Evolutionary conservation across 1,139 yeast species (phyloP).

Genomic region (Yarrowia galli): DNA sequence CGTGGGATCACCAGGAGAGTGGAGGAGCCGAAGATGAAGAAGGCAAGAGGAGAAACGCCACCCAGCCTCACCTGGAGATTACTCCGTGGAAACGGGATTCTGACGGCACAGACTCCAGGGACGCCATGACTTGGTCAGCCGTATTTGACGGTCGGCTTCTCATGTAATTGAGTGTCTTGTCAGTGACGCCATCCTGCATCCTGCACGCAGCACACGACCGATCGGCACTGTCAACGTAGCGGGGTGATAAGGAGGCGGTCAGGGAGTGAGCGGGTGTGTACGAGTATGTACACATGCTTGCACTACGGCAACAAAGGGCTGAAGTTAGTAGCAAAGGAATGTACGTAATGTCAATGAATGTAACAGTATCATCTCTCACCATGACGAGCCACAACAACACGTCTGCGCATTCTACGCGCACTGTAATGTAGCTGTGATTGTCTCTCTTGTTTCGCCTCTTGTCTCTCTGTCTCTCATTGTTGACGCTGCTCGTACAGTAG

Average conservation of each 20-base stretch:
- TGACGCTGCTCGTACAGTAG: background rate
- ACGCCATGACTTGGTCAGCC: background rate
- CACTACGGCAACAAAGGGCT: no score
- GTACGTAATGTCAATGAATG: background rate
- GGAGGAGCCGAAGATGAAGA: background rate
- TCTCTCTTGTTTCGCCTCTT: background rate
- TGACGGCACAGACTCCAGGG: background rate
- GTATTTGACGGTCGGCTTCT: conserved; percentile 1
- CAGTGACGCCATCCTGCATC: conserved; percentile 19
- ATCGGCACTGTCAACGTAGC: background rate
- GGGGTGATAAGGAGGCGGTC: background rate
- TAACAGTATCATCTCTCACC: no score
- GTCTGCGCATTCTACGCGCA: background rate
- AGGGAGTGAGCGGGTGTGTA: background rate
- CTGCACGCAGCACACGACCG: conserved; percentile 8
- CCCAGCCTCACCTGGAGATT: conserved; percentile 6
- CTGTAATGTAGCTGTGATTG: background rate
- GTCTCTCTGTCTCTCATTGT: background rate
- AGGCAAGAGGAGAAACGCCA: no score
- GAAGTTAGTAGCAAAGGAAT: no score
- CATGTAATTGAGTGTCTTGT: no score
- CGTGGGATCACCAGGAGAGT: background rate
- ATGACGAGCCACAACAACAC: no score
- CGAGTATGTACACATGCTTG: no score
- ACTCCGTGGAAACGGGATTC: conserved; percentile 15